Base-by-base conservation (phyloP, 164 flowering plant species). In the Annona cherimola region DNA sequence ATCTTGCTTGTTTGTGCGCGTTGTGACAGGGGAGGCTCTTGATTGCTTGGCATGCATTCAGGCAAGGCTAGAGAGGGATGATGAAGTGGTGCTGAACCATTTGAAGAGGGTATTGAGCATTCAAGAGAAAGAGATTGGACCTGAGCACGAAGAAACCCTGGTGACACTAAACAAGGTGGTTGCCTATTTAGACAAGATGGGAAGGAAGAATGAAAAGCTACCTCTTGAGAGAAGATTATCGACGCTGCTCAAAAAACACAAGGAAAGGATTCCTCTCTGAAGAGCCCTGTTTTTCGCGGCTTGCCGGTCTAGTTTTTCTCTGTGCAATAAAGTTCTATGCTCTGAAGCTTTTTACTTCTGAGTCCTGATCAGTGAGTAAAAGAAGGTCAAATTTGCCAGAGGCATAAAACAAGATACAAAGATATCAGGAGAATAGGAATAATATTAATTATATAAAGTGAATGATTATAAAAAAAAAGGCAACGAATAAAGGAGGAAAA, bases 31-130 rank as follows among this genome's bases (percentile, higher is more conserved):
- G 18, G 98, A 94, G 81, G 97, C 94, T 60, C 86, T 94, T 2
- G 98, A 94, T 73, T 92, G 97, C 79, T 75, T 94, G 82, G 86
- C 87, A 19, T 86, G 92, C 18, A 88, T 94, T 55, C 90, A 86
- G 79, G 76, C 76, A 6, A 84, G 91, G 78, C 40, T 87, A 61
- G 90, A 85, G 71, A 86, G 77, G 70, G 90, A 84, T 46, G 87
- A 88, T 62, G 68, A 8, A 4, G 80, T 83, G 75, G 62, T 90
- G 65, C 70, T 92, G 74, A 82, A 80, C 67, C 72, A 78, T 75
- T 84, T 92, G 39, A 78, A 87, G 75, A 82, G 97, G 81, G 82
- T 92, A 62, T 74, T 92, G 76, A 82, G 61, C 63, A 92, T 92
- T 71, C 98, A 95, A 79, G 98, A 95, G 84, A 85, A 67, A 78